Evolutionary conservation across 192 early-diverging fungal species (phyloP), one percentile per base, ranked within the genome.

Genomic region (Linnemannia hyalina): DNA sequence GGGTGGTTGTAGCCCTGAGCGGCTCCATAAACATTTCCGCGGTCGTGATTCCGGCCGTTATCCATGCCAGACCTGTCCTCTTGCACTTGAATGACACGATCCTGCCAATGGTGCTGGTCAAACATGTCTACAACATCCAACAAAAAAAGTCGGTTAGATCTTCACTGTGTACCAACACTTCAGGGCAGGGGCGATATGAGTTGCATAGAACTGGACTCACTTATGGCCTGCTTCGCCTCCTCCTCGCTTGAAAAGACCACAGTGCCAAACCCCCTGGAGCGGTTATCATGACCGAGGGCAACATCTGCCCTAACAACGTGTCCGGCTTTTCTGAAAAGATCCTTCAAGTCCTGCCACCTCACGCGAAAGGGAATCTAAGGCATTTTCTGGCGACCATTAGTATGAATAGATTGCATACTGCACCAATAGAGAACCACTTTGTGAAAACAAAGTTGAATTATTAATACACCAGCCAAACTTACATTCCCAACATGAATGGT

Each of bases 291-390:
- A 36, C 88, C 85, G 68, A 91, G 76, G 3, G 89, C 88, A 35
- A 96, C 93, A 82, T 95, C 95, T 13, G 93, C 92, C 11, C 95
- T 89, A 42, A 93, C 72, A 13, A 95, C 92, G 22, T 88, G 88
- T 41, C 95, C 96, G n/a, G 93, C 92, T 68, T 95, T 89, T 63
- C 93, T 86, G 88, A 96, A 95, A 22, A 92, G 75, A 79, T 93
- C 92, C 57, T 93, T 95, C 38, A 95, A 81, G 60, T 95, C 94
- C 85, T 95, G 95, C 95, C 94, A 95, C 68, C 92, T 87, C n/a
- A 95, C 90, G 63, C 89, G 80, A 73, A 93, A 96, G 5, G 95
- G 95, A 49, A 96, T 81, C 93, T 96, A 76, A 20, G 60, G 26
- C 26, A 55, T 8, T 46, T 70, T 70, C 65, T 77, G 9, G 40